Percentiles rank a stretch among this genome's conserved stretches.
Conservation (phyloP, 768 basidiomycete genomes). For the Leucogyrophana mollusca region DNA sequence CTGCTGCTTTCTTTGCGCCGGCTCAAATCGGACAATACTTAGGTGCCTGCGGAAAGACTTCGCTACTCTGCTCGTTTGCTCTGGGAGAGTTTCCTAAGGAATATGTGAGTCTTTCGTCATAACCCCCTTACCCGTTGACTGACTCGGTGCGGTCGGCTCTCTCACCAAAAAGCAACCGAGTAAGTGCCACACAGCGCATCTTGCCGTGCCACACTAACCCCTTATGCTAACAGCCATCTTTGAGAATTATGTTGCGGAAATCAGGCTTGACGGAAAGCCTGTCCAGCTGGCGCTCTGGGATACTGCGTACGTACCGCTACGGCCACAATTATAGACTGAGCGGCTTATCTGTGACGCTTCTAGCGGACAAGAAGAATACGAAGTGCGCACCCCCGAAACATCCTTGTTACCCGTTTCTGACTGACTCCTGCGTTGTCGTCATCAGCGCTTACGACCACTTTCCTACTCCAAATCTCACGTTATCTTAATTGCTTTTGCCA, state of each 20-base stretch:
- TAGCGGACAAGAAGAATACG: slow-evolving; percentile 98
- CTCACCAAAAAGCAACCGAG: slow-evolving; percentile 43
- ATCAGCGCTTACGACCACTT: slow-evolving; percentile 87
- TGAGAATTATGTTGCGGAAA: slow-evolving; percentile 99
- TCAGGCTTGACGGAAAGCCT: slow-evolving; percentile 94
- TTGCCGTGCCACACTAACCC: slow-evolving; percentile 1
- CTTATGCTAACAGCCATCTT: slow-evolving; percentile 74
- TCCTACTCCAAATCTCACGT: slow-evolving; percentile 99
- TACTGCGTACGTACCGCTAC: slow-evolving; percentile 67
- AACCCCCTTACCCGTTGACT: not conserved
- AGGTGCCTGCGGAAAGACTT: slow-evolving; percentile 98
- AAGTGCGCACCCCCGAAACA: slow-evolving; percentile 46
- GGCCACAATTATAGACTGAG: not conserved
- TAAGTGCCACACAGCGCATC: slow-evolving; percentile 22
- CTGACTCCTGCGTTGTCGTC: slow-evolving; percentile 4
- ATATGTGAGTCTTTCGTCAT: slow-evolving; percentile 63
- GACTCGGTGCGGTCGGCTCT: not conserved
- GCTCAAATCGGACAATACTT: slow-evolving; percentile 14
- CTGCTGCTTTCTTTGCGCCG: slow-evolving; percentile 10
- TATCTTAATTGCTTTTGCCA: slow-evolving; percentile 94
- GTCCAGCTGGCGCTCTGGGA: slow-evolving; percentile 98
- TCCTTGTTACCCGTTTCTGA: not conserved
- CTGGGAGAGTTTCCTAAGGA: slow-evolving; percentile 94
- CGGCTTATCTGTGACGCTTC: slow-evolving; percentile 15
- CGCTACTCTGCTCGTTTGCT: slow-evolving; percentile 86